Conservation (phyloP, 2,329 filamentous ascomycete species). For the Aaosphaeria pasadenensis region DNA sequence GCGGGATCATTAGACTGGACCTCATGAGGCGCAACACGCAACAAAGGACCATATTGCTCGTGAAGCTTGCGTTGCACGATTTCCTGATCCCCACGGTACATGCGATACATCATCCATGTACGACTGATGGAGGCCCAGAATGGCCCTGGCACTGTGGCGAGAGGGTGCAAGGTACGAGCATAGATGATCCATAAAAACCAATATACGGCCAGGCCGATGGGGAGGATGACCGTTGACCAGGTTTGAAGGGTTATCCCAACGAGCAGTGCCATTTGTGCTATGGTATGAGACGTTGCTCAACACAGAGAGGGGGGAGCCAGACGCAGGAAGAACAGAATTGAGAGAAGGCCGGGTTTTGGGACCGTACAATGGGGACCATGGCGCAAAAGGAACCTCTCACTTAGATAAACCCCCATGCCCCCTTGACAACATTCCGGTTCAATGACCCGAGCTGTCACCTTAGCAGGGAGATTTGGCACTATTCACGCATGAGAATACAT, state of each 20-base stretch:
- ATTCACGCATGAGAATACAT: no score
- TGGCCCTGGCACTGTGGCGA: constrained; percentile 6
- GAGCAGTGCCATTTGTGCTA: no score
- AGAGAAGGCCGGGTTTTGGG: no score
- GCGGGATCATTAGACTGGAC: constrained; percentile 3
- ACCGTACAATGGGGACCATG: no score
- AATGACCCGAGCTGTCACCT: no score
- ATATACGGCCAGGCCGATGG: constrained; percentile 3
- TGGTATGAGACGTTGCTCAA: no score
- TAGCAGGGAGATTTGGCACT: no score
- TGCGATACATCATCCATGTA: constrained; percentile 4
- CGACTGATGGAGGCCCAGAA: constrained; percentile 14
- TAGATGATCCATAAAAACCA: constrained; percentile 13
- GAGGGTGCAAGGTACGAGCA: constrained; percentile 8
- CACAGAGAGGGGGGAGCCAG: no score
- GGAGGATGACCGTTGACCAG: constrained; percentile 6
- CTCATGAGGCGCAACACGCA: constrained; percentile 8
- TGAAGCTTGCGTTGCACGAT: constrained; percentile 5
- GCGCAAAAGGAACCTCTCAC: no score
- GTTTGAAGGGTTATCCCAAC: neutral
- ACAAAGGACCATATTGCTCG: constrained; percentile 3
- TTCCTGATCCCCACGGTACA: neutral
- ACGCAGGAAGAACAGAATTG: no score
- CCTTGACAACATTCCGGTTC: no score
- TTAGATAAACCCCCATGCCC: no score